Percentiles rank a stretch among this genome's conserved stretches.
Conservation (phyloP, 2,329 filamentous ascomycete species). For the Trichoderma atrobrunneum region DNA sequence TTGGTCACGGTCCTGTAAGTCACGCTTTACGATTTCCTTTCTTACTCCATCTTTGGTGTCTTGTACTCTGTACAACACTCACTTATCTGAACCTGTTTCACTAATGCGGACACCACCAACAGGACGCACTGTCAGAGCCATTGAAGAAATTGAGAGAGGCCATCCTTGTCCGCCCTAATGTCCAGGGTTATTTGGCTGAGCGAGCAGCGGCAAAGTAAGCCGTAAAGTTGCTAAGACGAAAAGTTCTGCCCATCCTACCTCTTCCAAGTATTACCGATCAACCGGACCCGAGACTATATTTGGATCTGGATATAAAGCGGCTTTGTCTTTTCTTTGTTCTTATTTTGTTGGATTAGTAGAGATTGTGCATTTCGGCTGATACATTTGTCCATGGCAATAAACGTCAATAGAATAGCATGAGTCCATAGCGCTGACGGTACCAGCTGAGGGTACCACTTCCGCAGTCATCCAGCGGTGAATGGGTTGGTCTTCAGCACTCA, state of each 20-base stretch:
- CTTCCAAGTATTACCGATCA: not conserved
- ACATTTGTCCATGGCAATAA: not conserved
- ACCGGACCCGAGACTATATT: not conserved
- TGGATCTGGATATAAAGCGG: not conserved
- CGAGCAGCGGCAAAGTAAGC: not conserved
- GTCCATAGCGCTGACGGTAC: not conserved
- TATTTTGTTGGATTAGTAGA: not conserved
- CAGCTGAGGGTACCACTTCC: not conserved
- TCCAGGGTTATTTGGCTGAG: not conserved
- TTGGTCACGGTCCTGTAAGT: slow-evolving; percentile 21
- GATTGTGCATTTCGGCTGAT: not conserved
- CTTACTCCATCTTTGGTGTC: not conserved
- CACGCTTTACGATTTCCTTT: not conserved
- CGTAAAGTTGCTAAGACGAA: not conserved
- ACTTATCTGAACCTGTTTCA: not conserved
- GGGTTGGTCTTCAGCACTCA: not conserved
- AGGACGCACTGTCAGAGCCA: slow-evolving; percentile 4
- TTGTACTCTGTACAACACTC: not conserved
- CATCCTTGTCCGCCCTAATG: slow-evolving; percentile 1
- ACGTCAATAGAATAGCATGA: not conserved
- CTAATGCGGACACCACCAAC: not conserved
- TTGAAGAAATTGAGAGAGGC: slow-evolving; percentile 8
- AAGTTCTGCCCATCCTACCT: not conserved
- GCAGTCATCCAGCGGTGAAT: not conserved
- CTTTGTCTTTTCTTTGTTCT: not conserved